Evolutionary conservation across 495 filamentous ascomycete genomes (phyloP), one percentile per base, ranked within the genome.

Genomic region (Aspergillus sclerotiicarbonarius): DNA sequence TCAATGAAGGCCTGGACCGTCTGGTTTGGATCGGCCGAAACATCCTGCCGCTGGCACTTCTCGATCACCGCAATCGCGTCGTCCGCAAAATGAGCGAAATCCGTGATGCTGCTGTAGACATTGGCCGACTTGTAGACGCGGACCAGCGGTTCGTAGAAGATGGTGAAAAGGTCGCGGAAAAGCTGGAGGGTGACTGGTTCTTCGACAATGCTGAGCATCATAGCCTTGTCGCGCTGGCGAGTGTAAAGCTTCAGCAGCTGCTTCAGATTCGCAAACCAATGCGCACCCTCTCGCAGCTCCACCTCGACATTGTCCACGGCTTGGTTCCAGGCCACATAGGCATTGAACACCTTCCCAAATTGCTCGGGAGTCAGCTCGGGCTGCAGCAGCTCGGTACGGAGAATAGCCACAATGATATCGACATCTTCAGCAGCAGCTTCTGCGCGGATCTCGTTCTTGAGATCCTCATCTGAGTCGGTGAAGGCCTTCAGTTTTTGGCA

Each of bases 1-100:
- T 98, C 95, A 69, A 98, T 98, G 70, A 98, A 98, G 35, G 90
- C 83, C 71, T 98, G 94, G n/a, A 98, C 94, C 0, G 94, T 98
- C 74, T 96, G 92, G 73, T 98, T 98, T 13, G 94, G 94, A 67
- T 98, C 94, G 0, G 92, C 91, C 0, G 89, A 88, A 45, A 93
- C 86, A 71, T 96, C 95, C 71, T 97, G 92, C 31, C 90, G 86
- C 64, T 95, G 91, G 57, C 90, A 92, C 56, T 85, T 87, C 56
- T 96, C 91, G 33, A 98, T 88, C 6, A 95, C 91, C 63, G 79
- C 75, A 63, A 98, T 96, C 63, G 91, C 86, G 67, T 98, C 94
- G 66, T 97, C 91, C 49, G 92, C 83, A 66, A 98, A 98, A 19
- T 82, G 73, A 10, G 94, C 90, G 72, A 98, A 98, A 67, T 98